Conservation (phyloP, 805 yeast species). For the Myxozyma neotropica region DNA sequence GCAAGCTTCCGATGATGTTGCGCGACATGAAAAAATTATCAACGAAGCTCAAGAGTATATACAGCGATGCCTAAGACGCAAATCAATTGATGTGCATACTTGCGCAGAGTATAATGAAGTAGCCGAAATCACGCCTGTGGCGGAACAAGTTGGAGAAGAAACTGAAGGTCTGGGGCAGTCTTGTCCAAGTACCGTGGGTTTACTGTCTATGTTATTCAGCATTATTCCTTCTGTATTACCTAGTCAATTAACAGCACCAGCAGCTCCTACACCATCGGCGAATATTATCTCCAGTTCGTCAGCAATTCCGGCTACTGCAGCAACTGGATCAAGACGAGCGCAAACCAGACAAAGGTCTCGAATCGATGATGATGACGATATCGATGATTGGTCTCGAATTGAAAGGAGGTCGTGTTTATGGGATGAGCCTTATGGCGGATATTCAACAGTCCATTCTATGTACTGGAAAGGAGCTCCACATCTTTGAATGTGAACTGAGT, state of each 20-base stretch:
- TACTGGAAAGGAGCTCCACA: slow-evolving; percentile 10
- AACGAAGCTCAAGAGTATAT: slow-evolving; percentile 1
- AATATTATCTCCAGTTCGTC: not conserved
- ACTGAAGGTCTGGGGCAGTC: too few species aligned
- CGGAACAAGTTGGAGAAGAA: not conserved
- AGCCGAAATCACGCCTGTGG: not conserved
- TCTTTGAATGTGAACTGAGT: not conserved
- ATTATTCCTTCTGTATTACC: too few species aligned
- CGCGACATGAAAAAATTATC: not conserved
- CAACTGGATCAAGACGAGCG: not conserved
- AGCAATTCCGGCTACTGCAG: not conserved
- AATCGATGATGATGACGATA: not conserved
- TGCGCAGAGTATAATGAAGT: not conserved
- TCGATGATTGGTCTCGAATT: not conserved
- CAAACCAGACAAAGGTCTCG: not conserved
- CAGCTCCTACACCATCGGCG: too few species aligned
- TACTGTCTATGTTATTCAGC: too few species aligned
- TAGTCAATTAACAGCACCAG: too few species aligned
- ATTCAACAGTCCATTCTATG: not conserved
- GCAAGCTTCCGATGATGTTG: not conserved
- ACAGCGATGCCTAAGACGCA: not conserved
- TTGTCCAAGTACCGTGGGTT: too few species aligned
- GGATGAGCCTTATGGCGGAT: slow-evolving; percentile 16
- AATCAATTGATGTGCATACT: not conserved
- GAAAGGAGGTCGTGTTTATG: slow-evolving; percentile 1